Conservation (phyloP, 2,329 filamentous ascomycete species). For the Trichoderma pleuroti region DNA sequence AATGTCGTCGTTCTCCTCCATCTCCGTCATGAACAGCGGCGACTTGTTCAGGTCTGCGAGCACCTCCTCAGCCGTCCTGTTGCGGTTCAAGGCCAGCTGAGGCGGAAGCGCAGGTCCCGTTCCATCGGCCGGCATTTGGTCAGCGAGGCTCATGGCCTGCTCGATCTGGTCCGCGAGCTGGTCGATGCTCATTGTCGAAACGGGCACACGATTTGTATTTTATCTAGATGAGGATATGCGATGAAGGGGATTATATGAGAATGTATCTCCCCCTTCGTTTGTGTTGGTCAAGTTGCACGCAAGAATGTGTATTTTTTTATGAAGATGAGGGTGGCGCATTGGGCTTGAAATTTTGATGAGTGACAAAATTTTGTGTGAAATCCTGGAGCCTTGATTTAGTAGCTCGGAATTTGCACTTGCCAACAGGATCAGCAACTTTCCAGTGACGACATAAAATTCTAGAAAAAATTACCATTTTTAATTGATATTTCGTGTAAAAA, state of each 20-base stretch:
- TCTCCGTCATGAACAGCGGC: constrained; percentile 93
- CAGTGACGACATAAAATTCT: no score
- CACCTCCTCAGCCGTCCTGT: constrained; percentile 54
- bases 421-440: background rate
- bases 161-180: constrained; percentile 43
- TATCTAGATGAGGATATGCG: background rate
- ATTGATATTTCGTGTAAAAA: background rate
- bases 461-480: background rate
- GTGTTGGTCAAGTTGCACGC: background rate
- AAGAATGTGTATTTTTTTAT: background rate
- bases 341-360: background rate
- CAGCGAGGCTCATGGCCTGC: constrained; percentile 29
- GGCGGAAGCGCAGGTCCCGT: constrained; percentile 46
- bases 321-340: background rate
- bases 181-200: constrained; percentile 37
- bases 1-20: constrained; percentile 79
- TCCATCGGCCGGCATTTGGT: constrained; percentile 23
- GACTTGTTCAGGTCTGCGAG: constrained; percentile 56
- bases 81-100: constrained; percentile 35
- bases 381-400: background rate
- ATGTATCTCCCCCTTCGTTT: background rate
- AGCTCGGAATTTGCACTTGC: background rate
- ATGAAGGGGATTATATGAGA: background rate
- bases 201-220: background rate
- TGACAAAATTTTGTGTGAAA: constrained; percentile 9